These are phyloP conservation scores for Metschnikowia matae DNA, from an alignment of 805 yeast genomes.

Conservation along the genomic window DNA sequence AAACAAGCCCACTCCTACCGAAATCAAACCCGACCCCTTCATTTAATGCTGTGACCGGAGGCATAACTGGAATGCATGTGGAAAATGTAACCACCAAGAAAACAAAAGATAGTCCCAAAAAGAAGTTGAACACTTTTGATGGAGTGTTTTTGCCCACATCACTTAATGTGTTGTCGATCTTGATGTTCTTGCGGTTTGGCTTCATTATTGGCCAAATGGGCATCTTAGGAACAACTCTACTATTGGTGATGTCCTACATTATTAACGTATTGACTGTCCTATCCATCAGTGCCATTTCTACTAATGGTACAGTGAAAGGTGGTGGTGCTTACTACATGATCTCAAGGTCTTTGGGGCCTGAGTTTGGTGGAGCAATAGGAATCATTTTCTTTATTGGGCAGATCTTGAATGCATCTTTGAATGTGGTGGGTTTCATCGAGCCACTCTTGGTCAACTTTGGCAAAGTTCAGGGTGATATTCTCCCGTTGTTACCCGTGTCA, in stretches of 20 bases:
- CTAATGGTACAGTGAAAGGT: conserved; percentile 95
- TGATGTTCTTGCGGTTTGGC: conserved; percentile 94
- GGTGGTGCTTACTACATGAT: conserved; percentile 99
- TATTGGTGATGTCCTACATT: conserved; percentile 68
- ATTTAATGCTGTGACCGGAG: not conserved
- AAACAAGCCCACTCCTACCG: conserved; percentile 18
- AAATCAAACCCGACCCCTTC: conserved; percentile 3
- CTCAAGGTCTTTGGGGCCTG: conserved; percentile 92
- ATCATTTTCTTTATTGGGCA: conserved; percentile 93
- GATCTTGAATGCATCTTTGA: conserved; percentile 83
- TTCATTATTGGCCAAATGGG: conserved; percentile 96
- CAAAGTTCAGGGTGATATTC: conserved; percentile 48
- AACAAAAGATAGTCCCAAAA: not conserved
- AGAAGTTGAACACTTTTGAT: conserved; percentile 71
- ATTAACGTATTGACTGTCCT: conserved; percentile 83
- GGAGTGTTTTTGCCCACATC: conserved; percentile 96
- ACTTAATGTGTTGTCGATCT: conserved; percentile 84
- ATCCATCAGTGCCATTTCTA: conserved; percentile 91
- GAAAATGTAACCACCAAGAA: not conserved
- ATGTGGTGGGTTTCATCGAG: conserved; percentile 93
- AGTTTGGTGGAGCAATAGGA: conserved; percentile 97
- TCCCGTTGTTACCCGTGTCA: conserved; percentile 61
- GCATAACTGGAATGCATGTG: not conserved
- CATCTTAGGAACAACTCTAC: conserved; percentile 64
- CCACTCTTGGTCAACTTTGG: conserved; percentile 85